Evolutionary conservation across 208 protist genomes (phyloP).

Genomic region (Blastocrithidia nonstop): DNA sequence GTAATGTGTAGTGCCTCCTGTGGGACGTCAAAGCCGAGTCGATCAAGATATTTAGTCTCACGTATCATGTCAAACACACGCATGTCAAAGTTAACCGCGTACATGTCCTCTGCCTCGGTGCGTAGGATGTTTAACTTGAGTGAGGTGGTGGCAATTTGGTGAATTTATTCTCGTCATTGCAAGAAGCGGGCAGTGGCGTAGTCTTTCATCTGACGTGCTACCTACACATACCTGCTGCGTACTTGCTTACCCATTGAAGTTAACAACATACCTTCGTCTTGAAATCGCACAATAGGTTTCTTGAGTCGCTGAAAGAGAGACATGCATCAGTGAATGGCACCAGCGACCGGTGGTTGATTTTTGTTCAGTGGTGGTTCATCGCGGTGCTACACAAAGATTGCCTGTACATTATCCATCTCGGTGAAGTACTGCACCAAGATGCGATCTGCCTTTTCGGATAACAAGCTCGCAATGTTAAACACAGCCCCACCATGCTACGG

Average conservation of each 20-base stretch:
- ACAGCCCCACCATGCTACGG: constrained; percentile 48
- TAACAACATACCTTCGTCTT: constrained; percentile 84
- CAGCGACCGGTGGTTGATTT: constrained; percentile 95
- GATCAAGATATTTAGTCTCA: constrained; percentile 96
- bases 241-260: constrained; percentile 83
- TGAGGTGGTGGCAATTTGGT: constrained; percentile 59
- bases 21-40: constrained; percentile 92
- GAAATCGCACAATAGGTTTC: constrained; percentile 92
- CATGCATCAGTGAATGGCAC: constrained; percentile 93
- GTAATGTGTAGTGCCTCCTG: constrained; percentile 94
- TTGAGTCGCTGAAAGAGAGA: constrained; percentile 95
- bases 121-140: constrained; percentile 88
- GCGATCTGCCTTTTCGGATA: constrained; percentile 91
- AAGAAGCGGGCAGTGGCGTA: constrained; percentile 86
- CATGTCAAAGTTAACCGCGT: constrained; percentile 91
- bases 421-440: constrained; percentile 91
- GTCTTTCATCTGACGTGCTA: constrained; percentile 88
- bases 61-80: constrained; percentile 88
- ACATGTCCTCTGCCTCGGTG: constrained; percentile 34
- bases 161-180: constrained; percentile 83
- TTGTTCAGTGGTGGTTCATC: constrained; percentile 89
- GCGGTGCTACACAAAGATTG: constrained; percentile 84
- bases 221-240: constrained; percentile 85
- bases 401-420: constrained; percentile 83
- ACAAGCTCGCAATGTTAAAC: constrained; percentile 84